These are phyloP conservation scores for Maudiozyma saulgeensis DNA, from an alignment of 805 yeast genomes.

Conservation along the genomic window DNA sequence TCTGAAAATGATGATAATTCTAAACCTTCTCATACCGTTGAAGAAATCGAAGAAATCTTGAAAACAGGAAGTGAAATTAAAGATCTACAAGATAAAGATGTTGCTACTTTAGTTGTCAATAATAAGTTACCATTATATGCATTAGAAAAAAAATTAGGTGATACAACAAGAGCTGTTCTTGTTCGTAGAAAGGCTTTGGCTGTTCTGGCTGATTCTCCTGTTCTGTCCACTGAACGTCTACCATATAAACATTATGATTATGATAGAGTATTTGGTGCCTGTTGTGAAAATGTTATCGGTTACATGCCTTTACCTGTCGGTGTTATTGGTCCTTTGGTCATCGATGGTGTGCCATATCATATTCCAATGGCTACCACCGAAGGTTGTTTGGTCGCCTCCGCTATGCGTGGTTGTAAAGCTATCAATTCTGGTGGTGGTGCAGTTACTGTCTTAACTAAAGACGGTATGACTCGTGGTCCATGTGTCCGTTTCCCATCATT, in stretches of 20 bases:
- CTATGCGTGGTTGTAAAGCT: slow-evolving; percentile 99
- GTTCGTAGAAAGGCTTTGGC: slow-evolving; percentile 93
- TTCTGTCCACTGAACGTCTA: slow-evolving; percentile 56
- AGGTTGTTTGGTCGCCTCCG: slow-evolving; percentile 96
- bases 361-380: slow-evolving; percentile 99
- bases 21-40: background rate
- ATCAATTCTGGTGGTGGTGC: slow-evolving; percentile 97
- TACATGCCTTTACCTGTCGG: slow-evolving; percentile 96
- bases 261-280: slow-evolving; percentile 94
- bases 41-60: slow-evolving; percentile 35
- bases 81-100: slow-evolving; percentile 61
- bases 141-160: slow-evolving; percentile 81
- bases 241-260: slow-evolving; percentile 84
- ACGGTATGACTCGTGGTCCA: slow-evolving; percentile 99
- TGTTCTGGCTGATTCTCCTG: slow-evolving; percentile 69
- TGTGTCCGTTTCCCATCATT: slow-evolving; percentile 83
- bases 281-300: slow-evolving; percentile 98
- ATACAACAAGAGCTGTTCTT: slow-evolving; percentile 84
- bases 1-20: slow-evolving; percentile 16
- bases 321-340: slow-evolving; percentile 90
- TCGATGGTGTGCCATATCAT: slow-evolving; percentile 81
- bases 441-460: slow-evolving; percentile 80
- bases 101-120: slow-evolving; percentile 54
- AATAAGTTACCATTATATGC: slow-evolving; percentile 90
- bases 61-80: slow-evolving; percentile 59